Evolutionary conservation across 306 rosid species (phyloP).

Genomic region (Canavalia ensiformis): DNA sequence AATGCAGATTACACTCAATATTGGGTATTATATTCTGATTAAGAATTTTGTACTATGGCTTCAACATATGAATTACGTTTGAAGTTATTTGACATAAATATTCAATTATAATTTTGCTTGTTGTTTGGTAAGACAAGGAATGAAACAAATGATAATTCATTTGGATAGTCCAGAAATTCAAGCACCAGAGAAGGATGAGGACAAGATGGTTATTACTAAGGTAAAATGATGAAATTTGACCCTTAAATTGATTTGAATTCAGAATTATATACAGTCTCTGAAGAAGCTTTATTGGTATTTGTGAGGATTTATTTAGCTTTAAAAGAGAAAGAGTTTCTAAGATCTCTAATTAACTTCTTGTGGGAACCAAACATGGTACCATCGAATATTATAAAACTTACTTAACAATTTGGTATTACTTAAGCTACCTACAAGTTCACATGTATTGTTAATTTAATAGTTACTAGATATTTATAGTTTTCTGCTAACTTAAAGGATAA

Average conservation of each 20-base stretch:
- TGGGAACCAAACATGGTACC: slow-evolving; percentile 68
- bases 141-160: slow-evolving; percentile 85
- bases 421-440: slow-evolving; percentile 25
- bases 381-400: slow-evolving; percentile 19
- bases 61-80: slow-evolving; percentile 28
- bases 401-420: slow-evolving; percentile 10
- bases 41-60: slow-evolving; percentile 6
- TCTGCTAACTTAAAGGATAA: slow-evolving; percentile 73
- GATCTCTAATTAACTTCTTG: slow-evolving; percentile 27
- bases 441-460: background rate
- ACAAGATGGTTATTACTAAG: slow-evolving; percentile 65
- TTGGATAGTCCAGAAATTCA: slow-evolving; percentile 77
- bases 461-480: slow-evolving; percentile 27
- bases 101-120: slow-evolving; percentile 78
- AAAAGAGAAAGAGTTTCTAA: no score
- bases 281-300: no score
- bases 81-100: slow-evolving; percentile 52
- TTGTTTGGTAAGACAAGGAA: slow-evolving; percentile 97
- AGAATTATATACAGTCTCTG: no score
- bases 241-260: background rate
- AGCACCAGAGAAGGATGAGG: slow-evolving; percentile 80
- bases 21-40: slow-evolving; percentile 71
- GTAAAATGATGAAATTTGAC: slow-evolving; percentile 53
- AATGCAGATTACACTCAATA: slow-evolving; percentile 98
- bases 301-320: no score